Evolutionary conservation across 805 yeast species (phyloP).

Genomic region (Brettanomyces nanus): DNA sequence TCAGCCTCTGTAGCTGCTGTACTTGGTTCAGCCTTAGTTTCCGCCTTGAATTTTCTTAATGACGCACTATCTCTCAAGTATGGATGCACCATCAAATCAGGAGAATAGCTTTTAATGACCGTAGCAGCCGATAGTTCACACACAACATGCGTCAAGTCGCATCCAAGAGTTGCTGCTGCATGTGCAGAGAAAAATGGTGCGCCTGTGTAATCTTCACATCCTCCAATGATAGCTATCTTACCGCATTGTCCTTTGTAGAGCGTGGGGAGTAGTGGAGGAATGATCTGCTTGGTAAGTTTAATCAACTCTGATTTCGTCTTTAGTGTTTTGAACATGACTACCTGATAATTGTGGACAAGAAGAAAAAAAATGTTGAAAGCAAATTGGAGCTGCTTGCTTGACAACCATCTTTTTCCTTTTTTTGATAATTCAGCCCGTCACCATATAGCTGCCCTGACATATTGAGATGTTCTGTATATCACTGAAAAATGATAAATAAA

Average conservation of each 20-base stretch:
- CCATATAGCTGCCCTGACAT: too few species aligned
- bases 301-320: slow-evolving; percentile 10
- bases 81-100: slow-evolving; percentile 95
- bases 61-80: slow-evolving; percentile 48
- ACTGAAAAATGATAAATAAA: too few species aligned
- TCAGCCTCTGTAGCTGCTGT: slow-evolving; percentile 9
- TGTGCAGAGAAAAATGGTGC: slow-evolving; percentile 91
- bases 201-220: slow-evolving; percentile 93
- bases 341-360: too few species aligned
- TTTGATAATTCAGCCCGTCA: too few species aligned
- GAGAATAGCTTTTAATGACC: slow-evolving; percentile 80
- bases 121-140: slow-evolving; percentile 75
- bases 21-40: not conserved
- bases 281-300: slow-evolving; percentile 39
- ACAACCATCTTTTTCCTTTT: too few species aligned
- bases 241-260: slow-evolving; percentile 93
- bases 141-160: slow-evolving; percentile 83
- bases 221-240: slow-evolving; percentile 80
- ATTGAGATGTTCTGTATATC: too few species aligned
- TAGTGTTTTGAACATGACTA: slow-evolving; percentile 3
- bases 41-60: slow-evolving; percentile 8
- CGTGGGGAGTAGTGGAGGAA: slow-evolving; percentile 67
- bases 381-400: too few species aligned
- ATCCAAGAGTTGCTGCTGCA: slow-evolving; percentile 77
- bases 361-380: too few species aligned